Evolutionary conservation across 768 basidiomycete species (phyloP).

Genomic region (Auriculariales sp.): DNA sequence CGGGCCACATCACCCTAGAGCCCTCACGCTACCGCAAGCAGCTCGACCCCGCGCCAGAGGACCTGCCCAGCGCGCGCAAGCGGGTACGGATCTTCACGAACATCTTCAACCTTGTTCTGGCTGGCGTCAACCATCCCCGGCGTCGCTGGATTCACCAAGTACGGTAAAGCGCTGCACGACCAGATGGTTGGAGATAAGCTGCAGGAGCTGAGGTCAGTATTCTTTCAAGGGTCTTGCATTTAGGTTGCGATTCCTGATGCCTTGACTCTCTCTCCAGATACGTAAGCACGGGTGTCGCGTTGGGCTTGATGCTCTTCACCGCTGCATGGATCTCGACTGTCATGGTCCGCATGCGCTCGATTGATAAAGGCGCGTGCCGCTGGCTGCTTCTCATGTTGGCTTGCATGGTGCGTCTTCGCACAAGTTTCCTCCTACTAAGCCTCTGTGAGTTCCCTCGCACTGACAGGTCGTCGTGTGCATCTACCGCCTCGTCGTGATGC

Average conservation of each 20-base stretch:
- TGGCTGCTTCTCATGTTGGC: not conserved
- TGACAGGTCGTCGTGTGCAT: not conserved
- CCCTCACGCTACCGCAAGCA: not conserved
- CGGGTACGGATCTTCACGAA: not conserved
- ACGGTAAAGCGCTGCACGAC: not conserved
- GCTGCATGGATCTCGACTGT: not conserved
- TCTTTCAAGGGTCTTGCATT: too few species aligned
- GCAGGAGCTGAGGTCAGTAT: not conserved
- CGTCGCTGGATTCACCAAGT: not conserved
- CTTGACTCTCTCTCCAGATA: not conserved
- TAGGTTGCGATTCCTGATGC: too few species aligned
- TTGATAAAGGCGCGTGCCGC: not conserved
- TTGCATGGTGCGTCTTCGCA: not conserved
- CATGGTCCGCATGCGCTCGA: not conserved
- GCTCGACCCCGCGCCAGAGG: not conserved
- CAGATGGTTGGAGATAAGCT: not conserved
- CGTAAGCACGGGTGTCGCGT: not conserved
- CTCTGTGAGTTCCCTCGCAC: not conserved
- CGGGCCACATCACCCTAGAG: not conserved
- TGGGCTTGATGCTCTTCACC: not conserved
- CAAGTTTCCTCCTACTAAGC: not conserved
- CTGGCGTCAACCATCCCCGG: not conserved
- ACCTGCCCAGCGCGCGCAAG: not conserved
- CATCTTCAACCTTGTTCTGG: not conserved
- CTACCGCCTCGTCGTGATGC: not conserved